Base-by-base conservation (phyloP, 192 early-diverging fungal species). In the Diversispora epigaea region DNA sequence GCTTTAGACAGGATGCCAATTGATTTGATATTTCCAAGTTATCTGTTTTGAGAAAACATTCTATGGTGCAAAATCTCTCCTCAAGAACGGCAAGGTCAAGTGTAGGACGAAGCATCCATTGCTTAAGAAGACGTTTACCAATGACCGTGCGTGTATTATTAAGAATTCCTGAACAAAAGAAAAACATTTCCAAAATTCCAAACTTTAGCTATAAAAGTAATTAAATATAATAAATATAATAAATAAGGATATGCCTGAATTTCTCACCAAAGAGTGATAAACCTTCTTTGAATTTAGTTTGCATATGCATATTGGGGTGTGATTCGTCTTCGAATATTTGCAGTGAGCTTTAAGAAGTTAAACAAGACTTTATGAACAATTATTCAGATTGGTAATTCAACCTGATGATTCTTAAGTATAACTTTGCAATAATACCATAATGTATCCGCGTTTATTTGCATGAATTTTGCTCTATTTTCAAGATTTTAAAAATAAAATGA, bases 281-380 rank as follows among this genome's bases (percentile, higher is more conserved):
- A 0, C 91, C 89, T 76, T 92, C 92, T 78, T 89, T 89, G 17
- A 78, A 77, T 39, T 78, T 87, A 4, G 82, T 82, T 54, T 82
- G 85, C 71, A 79, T 85, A 76, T 93, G 91, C 85, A 93, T 92
- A 68, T 89, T 94, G n/a, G 94, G 93, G 68, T 96, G 94, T 1
- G 86, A 77, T 65, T 91, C 90, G 25, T 87, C 79, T 50, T 89
- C 84, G 73, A 96, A 94, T 14, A 96, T 86, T 60, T 90, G 87
- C 5, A 96, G 78, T 11, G 94, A 94, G n/a, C 91, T 94, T 71
- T 12, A 47, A 56, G 39, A n/a, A 60, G 41, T 47, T 14, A 15
- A 6, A 21, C n/a, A 9, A 19, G 55, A 40, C 39, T 22, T 49
- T 17, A 41, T 39, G 58, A 40, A 55, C 17, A 44, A 32, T 8